Evolutionary conservation across 495 filamentous ascomycete genomes (phyloP).

Genomic region (Staphylotrichum tortipilum): DNA sequence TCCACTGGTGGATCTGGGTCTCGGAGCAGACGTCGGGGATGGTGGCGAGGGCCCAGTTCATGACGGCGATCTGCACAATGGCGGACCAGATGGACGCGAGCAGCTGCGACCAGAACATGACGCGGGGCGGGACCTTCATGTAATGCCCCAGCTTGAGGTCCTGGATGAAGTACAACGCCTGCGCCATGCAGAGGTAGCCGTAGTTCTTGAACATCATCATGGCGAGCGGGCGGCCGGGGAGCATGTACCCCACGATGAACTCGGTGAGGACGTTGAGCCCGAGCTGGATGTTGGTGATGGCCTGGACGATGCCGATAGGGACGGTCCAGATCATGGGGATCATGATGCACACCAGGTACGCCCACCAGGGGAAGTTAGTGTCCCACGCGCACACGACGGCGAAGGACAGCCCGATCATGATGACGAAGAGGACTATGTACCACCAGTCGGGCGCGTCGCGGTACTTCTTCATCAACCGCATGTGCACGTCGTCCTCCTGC

Average conservation of each 20-base stretch:
- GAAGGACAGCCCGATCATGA: conserved; percentile 39
- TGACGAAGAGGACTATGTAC: conserved; percentile 37
- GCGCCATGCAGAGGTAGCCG: conserved; percentile 57
- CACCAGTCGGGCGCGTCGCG: conserved; percentile 48
- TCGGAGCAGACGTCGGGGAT: conserved; percentile 53
- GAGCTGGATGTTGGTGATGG: conserved; percentile 57
- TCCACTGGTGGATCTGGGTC: conserved; percentile 49
- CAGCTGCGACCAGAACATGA: conserved; percentile 58
- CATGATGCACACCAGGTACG: conserved; percentile 51
- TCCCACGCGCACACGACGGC: conserved; percentile 52
- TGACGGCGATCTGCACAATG: conserved; percentile 57
- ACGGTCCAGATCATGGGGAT: conserved; percentile 47
- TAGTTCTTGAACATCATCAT: conserved; percentile 65
- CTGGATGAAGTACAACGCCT: conserved; percentile 39
- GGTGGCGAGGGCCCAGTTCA: conserved; percentile 55
- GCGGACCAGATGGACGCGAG: conserved; percentile 55
- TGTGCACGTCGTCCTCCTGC: conserved; percentile 62
- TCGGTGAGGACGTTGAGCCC: conserved; percentile 62
- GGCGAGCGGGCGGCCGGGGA: conserved; percentile 55
- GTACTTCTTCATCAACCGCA: conserved; percentile 52
- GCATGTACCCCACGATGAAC: conserved; percentile 62
- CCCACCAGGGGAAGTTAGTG: conserved; percentile 58
- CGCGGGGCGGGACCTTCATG: conserved; percentile 59
- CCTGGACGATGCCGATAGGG: conserved; percentile 52
- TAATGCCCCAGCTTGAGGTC: conserved; percentile 60